phyloP scores from a whole-genome alignment of 2,329 filamentous ascomycete species.

The Aspergillus sp. region DNA sequence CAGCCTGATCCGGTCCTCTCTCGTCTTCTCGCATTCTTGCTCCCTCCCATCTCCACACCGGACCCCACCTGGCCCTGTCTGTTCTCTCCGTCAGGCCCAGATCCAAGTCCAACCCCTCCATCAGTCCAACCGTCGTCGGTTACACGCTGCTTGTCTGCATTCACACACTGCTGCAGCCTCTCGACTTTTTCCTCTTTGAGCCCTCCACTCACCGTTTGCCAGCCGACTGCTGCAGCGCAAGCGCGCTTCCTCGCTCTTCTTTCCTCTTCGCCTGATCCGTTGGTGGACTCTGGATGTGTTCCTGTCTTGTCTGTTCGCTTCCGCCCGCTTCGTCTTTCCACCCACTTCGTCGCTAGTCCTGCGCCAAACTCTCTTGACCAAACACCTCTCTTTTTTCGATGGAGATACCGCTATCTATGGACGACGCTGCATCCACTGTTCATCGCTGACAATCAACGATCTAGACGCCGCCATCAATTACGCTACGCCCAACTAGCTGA shows the following conservation, averaged over 20 bases:
- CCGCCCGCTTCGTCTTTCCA: conserved; percentile 10
- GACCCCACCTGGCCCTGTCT: conserved; percentile 13
- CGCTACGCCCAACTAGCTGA: conserved; percentile 25
- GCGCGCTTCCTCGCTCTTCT: conserved; percentile 14
- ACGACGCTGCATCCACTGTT: conserved; percentile 25
- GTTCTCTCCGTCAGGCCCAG: conserved; percentile 19
- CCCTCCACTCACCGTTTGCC: conserved; percentile 24
- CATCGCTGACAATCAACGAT: conserved; percentile 33
- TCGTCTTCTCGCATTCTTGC: background rate
- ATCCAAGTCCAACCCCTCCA: conserved; percentile 1
- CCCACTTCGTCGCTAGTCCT: conserved; percentile 14
- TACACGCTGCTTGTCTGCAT: conserved; percentile 13
- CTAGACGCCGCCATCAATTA: conserved; percentile 26
- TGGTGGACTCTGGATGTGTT: conserved; percentile 12
- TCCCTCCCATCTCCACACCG: conserved; percentile 15
- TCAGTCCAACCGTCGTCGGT: conserved; percentile 15
- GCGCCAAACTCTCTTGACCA: conserved; percentile 10
- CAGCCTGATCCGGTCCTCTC: conserved; percentile 1
- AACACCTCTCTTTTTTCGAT: conserved; percentile 28
- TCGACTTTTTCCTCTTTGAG: conserved; percentile 13
- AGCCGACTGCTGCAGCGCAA: conserved; percentile 14
- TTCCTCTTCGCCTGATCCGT: conserved; percentile 11
- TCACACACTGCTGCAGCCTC: conserved; percentile 18
- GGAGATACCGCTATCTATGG: conserved; percentile 34
- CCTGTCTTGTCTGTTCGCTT: conserved; percentile 9